Evolutionary conservation across 2,329 filamentous ascomycete species (phyloP), one percentile per base, ranked within the genome.

Genomic region (Cytospora chrysosperma): DNA sequence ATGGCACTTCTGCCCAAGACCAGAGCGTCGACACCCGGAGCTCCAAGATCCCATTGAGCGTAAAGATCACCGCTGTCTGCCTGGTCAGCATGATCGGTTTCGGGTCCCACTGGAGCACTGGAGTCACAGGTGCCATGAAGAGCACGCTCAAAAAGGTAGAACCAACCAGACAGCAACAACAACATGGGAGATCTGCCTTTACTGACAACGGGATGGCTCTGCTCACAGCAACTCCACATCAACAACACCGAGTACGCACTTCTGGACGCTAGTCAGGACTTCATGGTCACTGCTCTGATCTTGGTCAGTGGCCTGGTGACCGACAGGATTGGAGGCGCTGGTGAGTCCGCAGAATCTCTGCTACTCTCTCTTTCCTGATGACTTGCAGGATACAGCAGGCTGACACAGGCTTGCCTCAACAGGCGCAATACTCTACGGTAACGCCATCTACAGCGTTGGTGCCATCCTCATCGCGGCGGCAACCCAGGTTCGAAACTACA

Each of bases 81-180:
- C 69, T 85, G 10, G 81, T 84, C 2, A 81, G 79, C 17, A 72
- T 78, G 61, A 85, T 87, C 67, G 83, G 85, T 1, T 87, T 87
- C 68, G 85, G 85, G 0, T 83, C 82, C 0, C 80, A 82, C 26
- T 87, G 85, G 84, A 86, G 83, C 66, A 78, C 77, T n/a, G 83
- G 85, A 1, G 82, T 87, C 1, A 86, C 83, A 0, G 81, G 82
- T 12, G 85, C 85, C 1, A 82, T 87, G 79, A 87, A 88, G 70
- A 83, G 76, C 21, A 87, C 84, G 0, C 71, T 88, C 28, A 87
- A 88, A 67, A 86, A 86, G 77, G 64, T 57, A 26, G n/a, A n/a
- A n/a, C n/a, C n/a, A n/a, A n/a, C n/a, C n/a, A 54, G 56, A 34
- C 32, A 60, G 26, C 12, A 10, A 43, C 6, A 56, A 19, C 5